Evolutionary conservation across 306 rosid genomes (phyloP).

Genomic region (Cucumis melo): DNA sequence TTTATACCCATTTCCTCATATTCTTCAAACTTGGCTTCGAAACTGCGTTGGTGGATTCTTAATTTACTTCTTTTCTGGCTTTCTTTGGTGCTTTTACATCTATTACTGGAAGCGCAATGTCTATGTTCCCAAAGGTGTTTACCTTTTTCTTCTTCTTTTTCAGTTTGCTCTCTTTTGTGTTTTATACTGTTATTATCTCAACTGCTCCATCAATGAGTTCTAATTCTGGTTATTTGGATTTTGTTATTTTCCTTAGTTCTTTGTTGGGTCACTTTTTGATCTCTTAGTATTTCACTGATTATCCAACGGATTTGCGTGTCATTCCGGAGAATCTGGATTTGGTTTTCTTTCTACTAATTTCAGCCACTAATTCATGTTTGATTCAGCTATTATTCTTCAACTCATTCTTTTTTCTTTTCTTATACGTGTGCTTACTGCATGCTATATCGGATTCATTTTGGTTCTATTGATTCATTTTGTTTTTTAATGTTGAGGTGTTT

Average conservation of each 20-base stretch:
- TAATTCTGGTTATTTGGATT: background rate
- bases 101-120: slow-evolving; percentile 60
- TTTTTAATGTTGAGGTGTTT: background rate
- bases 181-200: background rate
- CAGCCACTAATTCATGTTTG: background rate
- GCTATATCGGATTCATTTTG: background rate
- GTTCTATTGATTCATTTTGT: background rate
- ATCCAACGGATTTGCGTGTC: background rate
- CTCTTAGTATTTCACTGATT: background rate
- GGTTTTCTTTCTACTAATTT: background rate
- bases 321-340: background rate
- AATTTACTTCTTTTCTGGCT: slow-evolving; percentile 50
- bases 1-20: slow-evolving; percentile 60
- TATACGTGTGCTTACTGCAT: background rate
- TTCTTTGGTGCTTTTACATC: slow-evolving; percentile 68
- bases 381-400: background rate
- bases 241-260: background rate
- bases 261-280: background rate
- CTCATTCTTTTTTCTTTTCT: background rate
- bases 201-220: background rate
- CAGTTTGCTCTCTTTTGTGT: background rate
- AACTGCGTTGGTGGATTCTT: slow-evolving; percentile 61
- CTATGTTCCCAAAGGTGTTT: slow-evolving; percentile 59
- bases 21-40: slow-evolving; percentile 71
- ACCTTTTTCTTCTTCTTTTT: background rate